These are phyloP conservation scores for Epichloe sibirici DNA, from an alignment of 2,329 filamentous ascomycete species.

Conservation along the genomic window DNA sequence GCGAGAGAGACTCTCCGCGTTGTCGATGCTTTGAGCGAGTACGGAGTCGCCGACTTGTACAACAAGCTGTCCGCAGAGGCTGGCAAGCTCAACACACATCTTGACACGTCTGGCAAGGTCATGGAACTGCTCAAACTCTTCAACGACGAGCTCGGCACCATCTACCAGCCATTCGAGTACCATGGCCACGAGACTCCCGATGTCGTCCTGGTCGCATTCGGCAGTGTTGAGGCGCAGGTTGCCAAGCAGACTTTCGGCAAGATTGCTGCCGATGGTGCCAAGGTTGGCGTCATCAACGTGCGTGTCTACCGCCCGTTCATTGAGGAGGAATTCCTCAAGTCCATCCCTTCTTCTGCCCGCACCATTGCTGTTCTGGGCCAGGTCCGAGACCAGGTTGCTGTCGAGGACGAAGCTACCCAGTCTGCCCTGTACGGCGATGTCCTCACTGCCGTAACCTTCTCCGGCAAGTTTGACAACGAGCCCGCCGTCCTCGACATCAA, in stretches of 20 bases:
- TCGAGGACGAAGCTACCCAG: conserved; percentile 62
- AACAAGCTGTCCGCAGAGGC: conserved; percentile 50
- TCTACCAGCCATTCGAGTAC: conserved; percentile 92
- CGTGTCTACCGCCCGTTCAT: conserved; percentile 91
- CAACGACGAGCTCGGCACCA: conserved; percentile 86
- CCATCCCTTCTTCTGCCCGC: conserved; percentile 62
- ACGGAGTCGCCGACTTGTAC: conserved; percentile 57
- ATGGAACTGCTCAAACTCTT: conserved; percentile 58
- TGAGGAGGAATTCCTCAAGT: conserved; percentile 82
- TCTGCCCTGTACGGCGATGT: conserved; percentile 92
- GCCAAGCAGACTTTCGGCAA: conserved; percentile 67
- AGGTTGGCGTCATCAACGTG: conserved; percentile 80
- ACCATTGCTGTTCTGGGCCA: conserved; percentile 82
- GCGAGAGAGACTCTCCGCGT: conserved; percentile 73
- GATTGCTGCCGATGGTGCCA: conserved; percentile 59
- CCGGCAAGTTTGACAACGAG: conserved; percentile 48
- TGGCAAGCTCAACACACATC: conserved; percentile 53
- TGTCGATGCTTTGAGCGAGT: conserved; percentile 67
- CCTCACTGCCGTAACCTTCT: conserved; percentile 71
- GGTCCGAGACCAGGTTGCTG: conserved; percentile 60
- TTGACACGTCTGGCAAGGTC: conserved; percentile 61
- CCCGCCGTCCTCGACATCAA: conserved; percentile 73
- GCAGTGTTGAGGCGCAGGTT: conserved; percentile 79
- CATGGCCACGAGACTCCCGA: conserved; percentile 70
- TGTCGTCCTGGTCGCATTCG: conserved; percentile 81